Evolutionary conservation across 108 stramenopile species (phyloP), one percentile per base, ranked within the genome.

Genomic region (Discostella stelligeroides): DNA sequence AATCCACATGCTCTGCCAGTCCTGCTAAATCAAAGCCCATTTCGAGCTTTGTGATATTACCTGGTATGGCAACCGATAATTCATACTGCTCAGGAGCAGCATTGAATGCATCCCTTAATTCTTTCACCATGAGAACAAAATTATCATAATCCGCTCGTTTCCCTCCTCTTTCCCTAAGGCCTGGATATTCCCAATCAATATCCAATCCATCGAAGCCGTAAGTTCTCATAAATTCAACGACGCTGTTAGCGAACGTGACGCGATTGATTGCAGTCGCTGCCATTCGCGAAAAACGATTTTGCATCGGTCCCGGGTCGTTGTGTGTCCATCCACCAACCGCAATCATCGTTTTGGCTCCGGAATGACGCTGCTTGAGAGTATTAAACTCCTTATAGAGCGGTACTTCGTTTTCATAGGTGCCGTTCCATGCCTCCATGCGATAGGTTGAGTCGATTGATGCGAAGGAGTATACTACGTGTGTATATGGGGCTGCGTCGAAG

Each of bases 281-380:
- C 71, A 72, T 76, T 46, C 72, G 63, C 37, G 70, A 72, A 56
- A 81, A 81, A 48, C 80, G 75, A 27, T 58, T 65, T 51, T 81
- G 70, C 70, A 79, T 67, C 23, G 77, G 77, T 46, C 77, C 77
- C 4, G 77, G 77, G 28, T 79, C 77, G 41, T 81, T 81, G 54
- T 76, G 75, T 29, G 70, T 72, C 80, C 80, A 81, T 53, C 80
- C 80, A 46, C 80, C 80, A 27, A 81, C 75, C 18, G 75, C 80
- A 53, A 76, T 76, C 75, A 81, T 76, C 14, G 80, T 81, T 40
- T 77, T 76, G 38, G 76, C 53, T 8, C 75, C 80, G 29, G 75
- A 58, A 39, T 66, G 12, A 46, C 71, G 64, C 39, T 77, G 75
- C 42, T 81, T 81, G 60, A 81, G 64, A 12, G 70, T 54, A 38